Base-by-base conservation (phyloP, 192 early-diverging fungal species). In the Spizellomyces punctatus region DNA sequence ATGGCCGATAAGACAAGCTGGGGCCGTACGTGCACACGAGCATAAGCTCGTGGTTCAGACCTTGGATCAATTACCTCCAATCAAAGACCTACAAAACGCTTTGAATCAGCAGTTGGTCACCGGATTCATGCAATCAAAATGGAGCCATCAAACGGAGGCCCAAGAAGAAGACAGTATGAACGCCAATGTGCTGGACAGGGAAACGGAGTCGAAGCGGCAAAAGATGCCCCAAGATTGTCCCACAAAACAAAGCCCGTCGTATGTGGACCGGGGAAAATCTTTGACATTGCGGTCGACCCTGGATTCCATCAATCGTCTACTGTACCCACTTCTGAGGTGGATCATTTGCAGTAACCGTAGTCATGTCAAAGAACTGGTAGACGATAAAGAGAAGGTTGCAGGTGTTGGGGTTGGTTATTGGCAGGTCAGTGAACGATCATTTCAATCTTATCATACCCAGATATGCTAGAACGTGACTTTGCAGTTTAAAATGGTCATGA, bases 401-500 rank as follows among this genome's bases (percentile, higher is more conserved):
- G 81, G 76, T 41, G 63, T 75, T 19, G 69, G 76, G 4, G 67
- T 66, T 1, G 70, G 71, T n/a, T 71, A 80, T 42, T 59, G 82
- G 22, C 80, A 82, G 59, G 69, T 71, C n/a, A 7, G 43, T 17
- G 43, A n/a, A 14, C 6, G 41, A 27, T 65, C 12, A n/a, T 3
- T n/a, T 47, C 6, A 16, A 17, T 4, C 46, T 65, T 45, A 44
- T 27, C 46, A 5, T 36, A 36, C 27, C 27, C 27, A 36, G 27
- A 22, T 47, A 0, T 6, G 14, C 10, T 59, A 27, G 0, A 57
- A 41, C 41, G 5, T n/a, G 54, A n/a, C 8, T 66, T 27, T 19
- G 36, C 58, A 72, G 71, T 78, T 83, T 44, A 73, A 80, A 45
- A 83, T 83, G 81, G 68, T 83, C 17, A 83, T 83, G 81, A 66